Percentiles rank a stretch among this genome's conserved stretches.
These are phyloP conservation scores for Ceratobasidium sp. DNA, from an alignment of 1,284 basidiomycete species.

Conservation along the genomic window DNA sequence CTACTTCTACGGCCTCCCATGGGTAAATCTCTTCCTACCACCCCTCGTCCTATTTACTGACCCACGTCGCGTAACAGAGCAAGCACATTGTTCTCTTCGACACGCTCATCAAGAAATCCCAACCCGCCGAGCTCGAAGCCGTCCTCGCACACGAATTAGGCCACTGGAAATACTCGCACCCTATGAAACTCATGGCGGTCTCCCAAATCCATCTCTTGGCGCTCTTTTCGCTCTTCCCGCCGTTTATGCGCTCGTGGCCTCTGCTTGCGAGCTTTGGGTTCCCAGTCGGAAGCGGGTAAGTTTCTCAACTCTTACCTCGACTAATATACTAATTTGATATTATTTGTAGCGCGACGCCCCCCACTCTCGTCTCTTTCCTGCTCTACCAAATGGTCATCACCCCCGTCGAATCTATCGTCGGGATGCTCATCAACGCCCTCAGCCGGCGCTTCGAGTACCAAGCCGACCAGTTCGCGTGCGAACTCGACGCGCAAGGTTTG, in stretches of 20 bases:
- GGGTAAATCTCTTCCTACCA: constrained; percentile 63
- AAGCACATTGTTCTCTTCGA: constrained; percentile 99
- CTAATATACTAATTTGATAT: not conserved
- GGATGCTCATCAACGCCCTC: constrained; percentile 81
- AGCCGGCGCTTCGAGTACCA: constrained; percentile 89
- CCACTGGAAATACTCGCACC: constrained; percentile 93
- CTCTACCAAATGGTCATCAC: constrained; percentile 90
- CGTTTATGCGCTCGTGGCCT: constrained; percentile 88
- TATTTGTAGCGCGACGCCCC: constrained; percentile 62
- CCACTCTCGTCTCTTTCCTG: constrained; percentile 89
- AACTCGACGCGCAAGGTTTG: constrained; percentile 58
- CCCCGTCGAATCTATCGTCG: constrained; percentile 82
- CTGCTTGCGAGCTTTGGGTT: constrained; percentile 91
- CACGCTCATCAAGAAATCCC: constrained; percentile 91
- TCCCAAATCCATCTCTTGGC: constrained; percentile 89
- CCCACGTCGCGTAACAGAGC: constrained; percentile 56
- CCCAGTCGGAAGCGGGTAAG: constrained; percentile 63
- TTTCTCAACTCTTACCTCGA: not conserved
- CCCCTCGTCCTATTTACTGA: constrained; percentile 22
- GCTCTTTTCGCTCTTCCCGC: constrained; percentile 88
- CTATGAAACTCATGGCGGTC: constrained; percentile 85
- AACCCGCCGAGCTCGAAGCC: constrained; percentile 89
- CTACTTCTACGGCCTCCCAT: constrained; percentile 93
- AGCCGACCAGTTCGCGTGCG: constrained; percentile 84
- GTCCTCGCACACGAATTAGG: constrained; percentile 91